Conservation (phyloP, 805 yeast species). For the Babjeviella inositovora region DNA sequence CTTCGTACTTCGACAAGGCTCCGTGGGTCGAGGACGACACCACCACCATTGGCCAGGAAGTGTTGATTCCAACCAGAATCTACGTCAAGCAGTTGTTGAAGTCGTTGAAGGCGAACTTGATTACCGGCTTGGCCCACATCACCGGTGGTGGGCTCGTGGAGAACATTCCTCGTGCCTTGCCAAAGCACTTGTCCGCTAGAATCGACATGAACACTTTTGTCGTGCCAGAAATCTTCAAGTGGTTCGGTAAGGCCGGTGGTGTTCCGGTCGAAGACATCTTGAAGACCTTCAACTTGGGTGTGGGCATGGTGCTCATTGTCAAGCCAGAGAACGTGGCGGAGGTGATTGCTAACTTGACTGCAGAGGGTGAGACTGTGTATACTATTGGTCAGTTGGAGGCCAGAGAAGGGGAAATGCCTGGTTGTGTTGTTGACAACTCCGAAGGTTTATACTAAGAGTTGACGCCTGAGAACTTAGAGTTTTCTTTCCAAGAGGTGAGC, state of each 20-base stretch:
- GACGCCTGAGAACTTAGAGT: background rate
- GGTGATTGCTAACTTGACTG: slow-evolving; percentile 33
- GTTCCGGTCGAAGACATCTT: slow-evolving; percentile 75
- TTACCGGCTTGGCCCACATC: slow-evolving; percentile 88
- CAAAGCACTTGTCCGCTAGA: slow-evolving; percentile 60
- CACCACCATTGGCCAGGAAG: slow-evolving; percentile 70
- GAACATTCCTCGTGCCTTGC: slow-evolving; percentile 90
- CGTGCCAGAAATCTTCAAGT: slow-evolving; percentile 79
- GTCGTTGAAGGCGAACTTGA: slow-evolving; percentile 45
- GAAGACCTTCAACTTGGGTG: slow-evolving; percentile 90
- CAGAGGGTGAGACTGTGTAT: slow-evolving; percentile 64
- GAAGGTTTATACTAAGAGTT: slow-evolving; percentile 22
- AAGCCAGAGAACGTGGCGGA: slow-evolving; percentile 46
- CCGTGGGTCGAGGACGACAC: slow-evolving; percentile 60
- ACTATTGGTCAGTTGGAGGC: slow-evolving; percentile 46
- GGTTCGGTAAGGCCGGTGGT: slow-evolving; percentile 86
- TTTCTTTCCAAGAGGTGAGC: background rate
- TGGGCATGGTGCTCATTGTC: slow-evolving; percentile 91
- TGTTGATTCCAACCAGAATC: slow-evolving; percentile 81
- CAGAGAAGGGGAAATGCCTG: slow-evolving; percentile 29
- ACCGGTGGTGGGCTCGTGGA: slow-evolving; percentile 98
- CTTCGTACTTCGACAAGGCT: slow-evolving; percentile 55
- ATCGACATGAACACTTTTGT: slow-evolving; percentile 73
- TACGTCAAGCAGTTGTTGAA: slow-evolving; percentile 85
- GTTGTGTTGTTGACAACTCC: slow-evolving; percentile 39